phyloP scores from a whole-genome alignment of 257 asterid genomes.

The Jasminum sambac region DNA sequence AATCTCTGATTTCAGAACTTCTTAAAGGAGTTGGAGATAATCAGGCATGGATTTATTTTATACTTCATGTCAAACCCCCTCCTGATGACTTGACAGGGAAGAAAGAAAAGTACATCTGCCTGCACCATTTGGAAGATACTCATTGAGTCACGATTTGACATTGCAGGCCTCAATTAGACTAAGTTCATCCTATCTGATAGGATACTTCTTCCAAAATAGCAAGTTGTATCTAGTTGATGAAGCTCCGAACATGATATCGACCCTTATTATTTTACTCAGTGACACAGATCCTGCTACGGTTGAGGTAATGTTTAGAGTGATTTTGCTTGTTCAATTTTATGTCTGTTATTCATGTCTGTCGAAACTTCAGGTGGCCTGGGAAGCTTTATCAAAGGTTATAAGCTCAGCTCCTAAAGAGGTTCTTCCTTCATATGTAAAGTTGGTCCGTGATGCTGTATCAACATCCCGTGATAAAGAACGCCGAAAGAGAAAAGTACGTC shows the following conservation, averaged over 20 bases:
- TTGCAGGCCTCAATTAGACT: slow-evolving; percentile 79
- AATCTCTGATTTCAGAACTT: slow-evolving; percentile 79
- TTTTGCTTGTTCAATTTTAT: slow-evolving; percentile 16
- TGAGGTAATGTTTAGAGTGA: slow-evolving; percentile 43
- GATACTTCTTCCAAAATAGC: slow-evolving; percentile 89
- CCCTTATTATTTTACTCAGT: slow-evolving; percentile 81
- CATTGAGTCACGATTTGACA: slow-evolving; percentile 20
- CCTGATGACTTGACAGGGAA: slow-evolving; percentile 6
- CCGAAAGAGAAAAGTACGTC: slow-evolving; percentile 71
- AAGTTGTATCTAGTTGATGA: slow-evolving; percentile 89
- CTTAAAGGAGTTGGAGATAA: slow-evolving; percentile 81
- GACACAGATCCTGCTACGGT: slow-evolving; percentile 82
- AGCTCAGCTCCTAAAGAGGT: slow-evolving; percentile 86
- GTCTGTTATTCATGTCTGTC: slow-evolving; percentile 21
- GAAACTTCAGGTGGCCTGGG: slow-evolving; percentile 80
- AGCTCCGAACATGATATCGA: slow-evolving; percentile 89
- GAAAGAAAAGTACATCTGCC: neutral
- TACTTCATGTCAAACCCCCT: slow-evolving; percentile 16
- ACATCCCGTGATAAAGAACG: slow-evolving; percentile 96
- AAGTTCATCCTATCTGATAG: slow-evolving; percentile 82
- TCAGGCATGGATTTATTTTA: slow-evolving; percentile 57
- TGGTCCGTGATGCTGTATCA: slow-evolving; percentile 98
- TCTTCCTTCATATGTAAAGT: slow-evolving; percentile 85
- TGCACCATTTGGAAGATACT: slow-evolving; percentile 5
- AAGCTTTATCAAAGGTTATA: slow-evolving; percentile 85